Evolutionary conservation across 2,329 filamentous ascomycete genomes (phyloP), one percentile per base, ranked within the genome.

Genomic region (Aspergillus terreus): DNA sequence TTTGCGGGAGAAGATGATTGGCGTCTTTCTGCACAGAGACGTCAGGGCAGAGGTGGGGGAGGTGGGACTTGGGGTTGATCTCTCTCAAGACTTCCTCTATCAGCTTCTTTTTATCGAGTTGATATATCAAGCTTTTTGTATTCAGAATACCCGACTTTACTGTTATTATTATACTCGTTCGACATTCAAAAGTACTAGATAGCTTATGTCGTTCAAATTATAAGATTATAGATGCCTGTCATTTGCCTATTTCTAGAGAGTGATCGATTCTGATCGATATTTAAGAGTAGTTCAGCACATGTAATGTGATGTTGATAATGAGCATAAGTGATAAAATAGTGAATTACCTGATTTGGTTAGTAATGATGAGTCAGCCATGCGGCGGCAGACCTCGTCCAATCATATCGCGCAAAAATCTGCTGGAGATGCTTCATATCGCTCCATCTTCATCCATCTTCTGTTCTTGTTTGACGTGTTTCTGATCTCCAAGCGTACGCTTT

Each of bases 1-100:
- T 96, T 90, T 73, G 87, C 86, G 2, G 87, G 86, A 2, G 92
- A 96, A 67, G 92, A 99, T 67, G 94, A 97, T 68, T 99, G 94
- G 94, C 82, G 94, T 57, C 73, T 99, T 54, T 92, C 86, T 62
- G 88, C 92, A 11, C 94, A 99, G 78, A 84, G 85, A 65, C 87
- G 86, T 67, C 87, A 87, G 45, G 92, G 92, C 4, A 82, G 92
- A 59, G 87, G 89, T 53, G 94, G 90, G 46, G 87, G 89, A 49
- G 92, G 92, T 64, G 92, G 92, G 3, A 99, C 94, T 7, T 99
- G 94, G 94, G 94, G 76, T 59, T 78, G 58, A 69, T 53, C 21
- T 52, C 46, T 45, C 50, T 49, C 32, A 46, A 9, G 30, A 14
- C 43, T 40, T 40, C 23, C 15, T n/a, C 17, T 46, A 4, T 44